Evolutionary conservation across 1,284 basidiomycete species (phyloP).

Genomic region (Cutaneotrichosporon cavernicola): DNA sequence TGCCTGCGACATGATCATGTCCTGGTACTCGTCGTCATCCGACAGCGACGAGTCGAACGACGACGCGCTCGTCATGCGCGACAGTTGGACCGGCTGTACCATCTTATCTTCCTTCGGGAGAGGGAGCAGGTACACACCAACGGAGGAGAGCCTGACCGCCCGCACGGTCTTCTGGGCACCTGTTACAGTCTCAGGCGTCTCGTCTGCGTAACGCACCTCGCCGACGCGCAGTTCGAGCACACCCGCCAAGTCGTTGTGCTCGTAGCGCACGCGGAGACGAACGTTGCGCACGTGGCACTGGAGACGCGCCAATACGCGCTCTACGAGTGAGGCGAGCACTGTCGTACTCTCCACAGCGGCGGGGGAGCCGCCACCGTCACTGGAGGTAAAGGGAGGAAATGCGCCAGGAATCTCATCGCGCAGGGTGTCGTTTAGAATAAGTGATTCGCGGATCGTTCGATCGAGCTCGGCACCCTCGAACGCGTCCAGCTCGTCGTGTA

Average conservation of each 20-base stretch:
- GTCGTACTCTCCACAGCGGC: constrained; percentile 60
- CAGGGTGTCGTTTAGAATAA: constrained; percentile 45
- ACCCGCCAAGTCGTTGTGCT: constrained; percentile 35
- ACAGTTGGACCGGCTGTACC: background rate
- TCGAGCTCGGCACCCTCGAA: constrained; percentile 71
- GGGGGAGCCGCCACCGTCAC: constrained; percentile 6
- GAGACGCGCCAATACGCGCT: constrained; percentile 76
- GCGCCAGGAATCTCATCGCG: constrained; percentile 40
- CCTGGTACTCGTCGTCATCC: constrained; percentile 33
- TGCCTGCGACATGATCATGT: constrained; percentile 56
- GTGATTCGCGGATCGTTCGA: constrained; percentile 60
- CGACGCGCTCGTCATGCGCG: constrained; percentile 17
- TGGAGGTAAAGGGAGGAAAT: constrained; percentile 32
- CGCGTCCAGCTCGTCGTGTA: constrained; percentile 73
- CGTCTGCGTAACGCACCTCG: constrained; percentile 47
- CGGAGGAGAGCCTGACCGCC: constrained; percentile 29
- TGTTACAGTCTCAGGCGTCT: constrained; percentile 25
- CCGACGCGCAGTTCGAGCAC: constrained; percentile 45
- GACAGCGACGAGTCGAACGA: constrained; percentile 34
- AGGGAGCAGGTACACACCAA: constrained; percentile 32
- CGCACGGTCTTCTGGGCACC: constrained; percentile 27
- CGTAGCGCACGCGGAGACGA: constrained; percentile 55
- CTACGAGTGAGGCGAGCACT: constrained; percentile 77
- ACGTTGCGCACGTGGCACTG: constrained; percentile 71
- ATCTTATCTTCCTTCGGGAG: background rate